phyloP scores from a whole-genome alignment of 305 asterid genomes.

The Plantago lanceolata region DNA sequence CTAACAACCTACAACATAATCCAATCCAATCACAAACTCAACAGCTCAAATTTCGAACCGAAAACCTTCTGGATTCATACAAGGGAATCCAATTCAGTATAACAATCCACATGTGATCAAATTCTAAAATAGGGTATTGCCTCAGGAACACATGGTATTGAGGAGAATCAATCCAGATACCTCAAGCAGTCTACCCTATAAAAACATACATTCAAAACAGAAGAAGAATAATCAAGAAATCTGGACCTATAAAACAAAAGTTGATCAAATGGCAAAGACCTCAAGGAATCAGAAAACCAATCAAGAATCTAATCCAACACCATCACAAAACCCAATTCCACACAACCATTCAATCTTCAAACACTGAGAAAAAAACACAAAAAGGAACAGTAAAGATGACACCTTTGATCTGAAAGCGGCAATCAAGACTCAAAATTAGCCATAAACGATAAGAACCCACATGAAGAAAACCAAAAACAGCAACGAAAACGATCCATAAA shows the following conservation, averaged over 20 bases:
- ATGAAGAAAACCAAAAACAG: slow-evolving; percentile 24
- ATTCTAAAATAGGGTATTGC: neutral
- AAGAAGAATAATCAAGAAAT: slow-evolving; percentile 8
- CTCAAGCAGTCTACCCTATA: slow-evolving; percentile 5
- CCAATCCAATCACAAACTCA: neutral
- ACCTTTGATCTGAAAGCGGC: neutral
- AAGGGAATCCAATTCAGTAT: neutral
- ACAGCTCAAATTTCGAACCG: slow-evolving; percentile 7
- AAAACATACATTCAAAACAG: neutral
- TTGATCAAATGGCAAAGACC: slow-evolving; percentile 5
- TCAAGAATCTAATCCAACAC: slow-evolving; percentile 20
- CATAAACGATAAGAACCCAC: neutral
- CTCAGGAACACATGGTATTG: slow-evolving; percentile 2
- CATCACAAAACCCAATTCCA: slow-evolving; percentile 2
- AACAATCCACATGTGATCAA: neutral
- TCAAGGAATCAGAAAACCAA: slow-evolving; percentile 9
- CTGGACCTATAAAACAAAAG: slow-evolving; percentile 16
- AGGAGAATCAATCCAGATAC: slow-evolving; percentile 19
- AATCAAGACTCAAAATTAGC: slow-evolving; percentile 2
- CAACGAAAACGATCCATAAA: slow-evolving; percentile 9
- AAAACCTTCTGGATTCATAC: slow-evolving; percentile 16
- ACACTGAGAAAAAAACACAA: neutral
- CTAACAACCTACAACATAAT: neutral
- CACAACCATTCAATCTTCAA: neutral
- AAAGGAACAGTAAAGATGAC: neutral